A percentile compares a stretch with the other conserved stretches of the same genome.
Conservation (phyloP, 2,329 filamentous ascomycete species). For the Clonostachys rhizophaga region DNA sequence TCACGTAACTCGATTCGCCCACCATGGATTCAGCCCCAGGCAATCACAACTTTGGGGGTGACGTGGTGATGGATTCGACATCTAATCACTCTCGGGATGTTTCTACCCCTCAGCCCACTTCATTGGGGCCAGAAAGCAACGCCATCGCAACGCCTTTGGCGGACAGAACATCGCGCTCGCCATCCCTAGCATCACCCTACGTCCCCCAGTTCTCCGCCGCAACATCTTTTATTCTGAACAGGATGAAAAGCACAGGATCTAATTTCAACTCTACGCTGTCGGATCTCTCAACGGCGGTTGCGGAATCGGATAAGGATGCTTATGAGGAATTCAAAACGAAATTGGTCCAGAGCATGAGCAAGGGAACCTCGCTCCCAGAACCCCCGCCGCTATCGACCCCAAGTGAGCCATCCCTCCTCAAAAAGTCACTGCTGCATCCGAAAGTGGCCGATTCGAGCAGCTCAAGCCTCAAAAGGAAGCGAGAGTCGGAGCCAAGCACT, state of each 20-base stretch:
- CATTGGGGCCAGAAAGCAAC: too few species aligned
- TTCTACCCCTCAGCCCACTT: too few species aligned
- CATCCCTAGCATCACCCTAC: not conserved
- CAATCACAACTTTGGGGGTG: too few species aligned
- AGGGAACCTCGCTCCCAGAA: not conserved
- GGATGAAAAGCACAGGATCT: slow-evolving; percentile 3
- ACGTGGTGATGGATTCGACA: too few species aligned
- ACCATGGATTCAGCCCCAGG: too few species aligned
- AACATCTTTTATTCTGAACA: slow-evolving; percentile 7
- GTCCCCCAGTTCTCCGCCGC: slow-evolving; percentile 6
- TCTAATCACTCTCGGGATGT: too few species aligned
- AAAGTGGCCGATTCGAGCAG: too few species aligned
- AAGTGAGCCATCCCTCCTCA: not conserved
- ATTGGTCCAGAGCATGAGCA: slow-evolving; percentile 1
- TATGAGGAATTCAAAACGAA: not conserved
- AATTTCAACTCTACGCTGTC: slow-evolving; percentile 1
- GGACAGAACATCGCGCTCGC: too few species aligned
- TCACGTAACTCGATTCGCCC: too few species aligned
- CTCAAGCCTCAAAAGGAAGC: slow-evolving; percentile 18
- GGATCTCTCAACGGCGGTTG: not conserved
- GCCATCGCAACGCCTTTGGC: too few species aligned
- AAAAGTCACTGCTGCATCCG: not conserved
- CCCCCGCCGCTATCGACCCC: not conserved
- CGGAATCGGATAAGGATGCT: not conserved
- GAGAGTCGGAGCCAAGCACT: slow-evolving; percentile 6